Conservation (phyloP, 495 filamentous ascomycete species). For the Hypoxylon fuscum region DNA sequence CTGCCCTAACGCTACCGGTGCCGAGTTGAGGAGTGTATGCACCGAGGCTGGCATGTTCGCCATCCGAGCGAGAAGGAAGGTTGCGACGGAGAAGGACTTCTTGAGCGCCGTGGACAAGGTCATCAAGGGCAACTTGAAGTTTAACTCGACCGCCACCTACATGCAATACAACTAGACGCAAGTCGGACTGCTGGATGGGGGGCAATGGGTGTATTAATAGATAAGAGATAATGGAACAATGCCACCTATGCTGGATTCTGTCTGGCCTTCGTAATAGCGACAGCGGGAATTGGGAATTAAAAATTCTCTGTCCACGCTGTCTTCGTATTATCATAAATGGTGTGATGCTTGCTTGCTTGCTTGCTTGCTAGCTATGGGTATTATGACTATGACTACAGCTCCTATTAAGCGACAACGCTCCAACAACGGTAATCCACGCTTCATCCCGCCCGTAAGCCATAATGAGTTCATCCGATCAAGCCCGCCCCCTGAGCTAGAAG, state of each 20-base stretch:
- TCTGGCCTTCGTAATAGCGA: slow-evolving; percentile 4
- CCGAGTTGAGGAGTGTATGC: slow-evolving; percentile 92
- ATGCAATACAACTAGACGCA: slow-evolving; percentile 93
- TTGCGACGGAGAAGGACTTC: slow-evolving; percentile 99
- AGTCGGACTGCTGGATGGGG: not conserved
- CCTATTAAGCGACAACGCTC: too few relatives aligned
- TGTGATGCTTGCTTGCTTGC: not conserved
- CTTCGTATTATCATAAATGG: slow-evolving; percentile 1
- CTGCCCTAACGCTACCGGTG: slow-evolving; percentile 96
- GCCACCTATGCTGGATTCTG: slow-evolving; percentile 7
- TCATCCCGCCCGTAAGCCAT: too few relatives aligned
- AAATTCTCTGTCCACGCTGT: slow-evolving; percentile 10
- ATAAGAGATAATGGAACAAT: slow-evolving; percentile 36
- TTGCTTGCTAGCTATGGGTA: too few relatives aligned
- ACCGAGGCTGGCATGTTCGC: slow-evolving; percentile 99
- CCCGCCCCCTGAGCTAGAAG: too few relatives aligned
- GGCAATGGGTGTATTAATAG: slow-evolving; percentile 18
- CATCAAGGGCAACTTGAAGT: slow-evolving; percentile 99
- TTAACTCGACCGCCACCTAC: slow-evolving; percentile 98
- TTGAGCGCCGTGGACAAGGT: slow-evolving; percentile 98
- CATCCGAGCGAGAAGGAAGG: slow-evolving; percentile 95
- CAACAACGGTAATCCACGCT: too few relatives aligned
- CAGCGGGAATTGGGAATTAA: slow-evolving; percentile 4
- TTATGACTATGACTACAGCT: too few relatives aligned
- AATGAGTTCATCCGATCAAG: not conserved